Evolutionary conservation across 192 early-diverging fungal genomes (phyloP).

Genomic region (Backusella morwellensis): DNA sequence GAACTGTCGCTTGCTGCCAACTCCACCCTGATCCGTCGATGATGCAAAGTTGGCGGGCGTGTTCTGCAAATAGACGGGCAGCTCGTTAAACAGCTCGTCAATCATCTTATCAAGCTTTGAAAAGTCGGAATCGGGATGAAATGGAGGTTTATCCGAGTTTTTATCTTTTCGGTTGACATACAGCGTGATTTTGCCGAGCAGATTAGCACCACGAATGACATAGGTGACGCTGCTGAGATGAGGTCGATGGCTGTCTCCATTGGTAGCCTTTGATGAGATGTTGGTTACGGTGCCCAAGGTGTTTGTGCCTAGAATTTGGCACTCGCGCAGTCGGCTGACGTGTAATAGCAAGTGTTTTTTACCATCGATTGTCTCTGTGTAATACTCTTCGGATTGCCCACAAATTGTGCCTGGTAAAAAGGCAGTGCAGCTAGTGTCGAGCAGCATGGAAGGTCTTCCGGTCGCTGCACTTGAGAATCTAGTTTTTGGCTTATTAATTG

Average conservation of each 20-base stretch:
- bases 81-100: conserved; percentile 33
- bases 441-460: conserved; percentile 49
- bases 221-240: conserved; percentile 66
- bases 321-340: neutral
- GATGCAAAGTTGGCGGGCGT: conserved; percentile 33
- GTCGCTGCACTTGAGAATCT: conserved; percentile 39
- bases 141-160: conserved; percentile 33
- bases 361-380: neutral
- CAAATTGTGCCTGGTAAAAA: conserved; percentile 37
- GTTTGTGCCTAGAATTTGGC: neutral
- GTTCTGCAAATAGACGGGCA: conserved; percentile 34
- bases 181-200: conserved; percentile 43
- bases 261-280: neutral
- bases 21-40: conserved; percentile 5
- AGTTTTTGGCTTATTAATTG: neutral
- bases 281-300: neutral
- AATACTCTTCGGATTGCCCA: neutral
- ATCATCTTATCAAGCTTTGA: conserved; percentile 36
- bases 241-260: conserved; percentile 64
- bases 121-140: conserved; percentile 44
- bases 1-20: conserved; percentile 24
- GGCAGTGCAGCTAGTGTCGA: conserved; percentile 47
- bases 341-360: neutral
- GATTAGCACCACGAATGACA: conserved; percentile 31
- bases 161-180: conserved; percentile 43